Evolutionary conservation across 495 filamentous ascomycete genomes (phyloP), one percentile per base, ranked within the genome.

Genomic region (Acidomyces sp.): DNA sequence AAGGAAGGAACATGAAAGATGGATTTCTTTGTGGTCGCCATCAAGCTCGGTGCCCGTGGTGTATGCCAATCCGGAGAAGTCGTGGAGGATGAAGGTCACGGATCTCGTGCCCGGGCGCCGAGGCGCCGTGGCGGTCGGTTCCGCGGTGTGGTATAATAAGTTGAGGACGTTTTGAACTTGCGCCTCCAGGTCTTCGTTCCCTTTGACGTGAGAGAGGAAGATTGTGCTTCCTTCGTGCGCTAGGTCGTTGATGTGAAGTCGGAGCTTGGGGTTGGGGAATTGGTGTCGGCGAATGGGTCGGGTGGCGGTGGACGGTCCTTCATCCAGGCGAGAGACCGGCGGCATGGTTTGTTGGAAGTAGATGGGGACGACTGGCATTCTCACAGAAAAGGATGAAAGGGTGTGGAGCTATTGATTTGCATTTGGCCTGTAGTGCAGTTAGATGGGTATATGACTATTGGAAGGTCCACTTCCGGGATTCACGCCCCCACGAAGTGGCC

Each of bases 1-100:
- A 51, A 96, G 77, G 62, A 94, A 94, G 37, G 71, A 62, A 9
- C 85, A 72, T 3, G 74, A 81, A 63, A 95, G 70, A 62, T 94
- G 85, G 42, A 97, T 94, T 54, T 94, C 85, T 55, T 97, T 96
- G 64, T 95, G 85, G 55, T 92, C 83, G 30, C 71, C 43, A 61
- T 95, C 88, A 5, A 94, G 68, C 26, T 86, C 82, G 11, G 63
- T 73, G 46, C 87, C 84, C 0, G 71, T 82, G 3, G 90, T 97
- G 60, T 93, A 90, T 24, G 90, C 90, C 6, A 96, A 78, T 13
- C 86, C 87, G 30, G 50, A 62, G 69, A 92, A 85, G 37, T 77
- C 63, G 3, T 80, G 75, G 11, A 95, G 69, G 46, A 93, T 66
- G n/a, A 96, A 57, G 0, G 86, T 94, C n/a, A 96, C 74, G 15